Base-by-base conservation (phyloP, 2,329 filamentous ascomycete species). In the Claviceps monticola region DNA sequence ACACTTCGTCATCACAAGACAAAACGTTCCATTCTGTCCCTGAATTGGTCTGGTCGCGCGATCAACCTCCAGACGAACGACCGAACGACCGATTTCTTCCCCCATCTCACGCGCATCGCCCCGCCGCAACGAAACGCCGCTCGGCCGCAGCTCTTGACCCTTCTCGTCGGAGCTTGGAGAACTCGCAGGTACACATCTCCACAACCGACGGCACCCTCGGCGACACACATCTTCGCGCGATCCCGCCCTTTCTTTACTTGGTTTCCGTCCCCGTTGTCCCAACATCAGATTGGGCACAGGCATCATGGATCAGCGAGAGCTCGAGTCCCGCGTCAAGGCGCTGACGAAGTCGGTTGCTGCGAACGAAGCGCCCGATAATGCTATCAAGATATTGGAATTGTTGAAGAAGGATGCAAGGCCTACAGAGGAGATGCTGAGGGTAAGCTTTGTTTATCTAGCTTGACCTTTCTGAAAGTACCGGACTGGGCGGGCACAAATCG, bases 371-470 rank as follows among this genome's bases (percentile, higher is more conserved):
- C 64, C 86, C 26, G 70, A 82, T 42, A 84, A 80, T 55, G 78
- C 95, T 49, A 73, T 94, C 51, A 74, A 78, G 50, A 75, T 97
- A 55, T 74, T 98, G 50, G 82, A 84, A 61, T 80, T 83, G 49
- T 75, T 97, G 41, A 87, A 91, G 70, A 83, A 83, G 61, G 86
- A 87, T 56, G 83, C 91, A 38, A 78, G 80, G 46, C 86, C 90
- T 9, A 93, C 87, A 2, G 93, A 98, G 70, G 88, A 96, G 59
- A 79, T 95, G 60, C 74, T 98, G 58, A 83, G 91, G 63, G 85
- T 84, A 73, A 59, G 79, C 14, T 9, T 45, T n/a, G 16, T 45
- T n/a, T 45, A 34, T 16, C 8, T 34, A 4, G 29, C 29, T 34
- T 34, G 29, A 29, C 3, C 29, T 34, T 34, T 34, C 29, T 34